phyloP scores from a whole-genome alignment of 225 moss, liverwort and hornwort species.

The Physcomitrium patens region DNA sequence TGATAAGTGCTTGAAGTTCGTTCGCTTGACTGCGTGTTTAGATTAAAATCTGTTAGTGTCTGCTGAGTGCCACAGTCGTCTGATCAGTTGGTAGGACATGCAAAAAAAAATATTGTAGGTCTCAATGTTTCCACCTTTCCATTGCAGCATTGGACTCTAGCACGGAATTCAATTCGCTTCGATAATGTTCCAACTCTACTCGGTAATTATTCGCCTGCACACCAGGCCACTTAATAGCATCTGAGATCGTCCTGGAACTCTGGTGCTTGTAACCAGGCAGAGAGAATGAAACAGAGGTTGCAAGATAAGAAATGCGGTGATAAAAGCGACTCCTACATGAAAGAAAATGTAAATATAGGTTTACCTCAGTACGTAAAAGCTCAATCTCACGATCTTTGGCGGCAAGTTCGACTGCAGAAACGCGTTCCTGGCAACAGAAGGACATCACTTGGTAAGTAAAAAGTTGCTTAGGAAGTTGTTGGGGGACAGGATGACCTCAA shows the following conservation, averaged over 20 bases:
- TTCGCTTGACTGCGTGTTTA: conserved; percentile 57
- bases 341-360: not conserved
- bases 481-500: not conserved
- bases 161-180: conserved; percentile 52
- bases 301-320: not conserved
- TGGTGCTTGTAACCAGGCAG: not conserved
- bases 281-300: not conserved
- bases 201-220: conserved; percentile 57
- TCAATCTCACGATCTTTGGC: conserved; percentile 58
- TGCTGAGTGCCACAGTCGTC: not conserved
- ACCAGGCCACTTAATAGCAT: not conserved
- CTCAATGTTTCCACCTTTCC: conserved; percentile 47
- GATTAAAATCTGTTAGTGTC: not conserved
- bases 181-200: conserved; percentile 62
- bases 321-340: too few relatives aligned
- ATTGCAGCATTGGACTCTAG: conserved; percentile 53
- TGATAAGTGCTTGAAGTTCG: conserved; percentile 53
- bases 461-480: not conserved
- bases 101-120: not conserved
- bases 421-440: not conserved
- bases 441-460: not conserved
- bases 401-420: conserved; percentile 47
- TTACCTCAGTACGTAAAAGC: conserved; percentile 67
- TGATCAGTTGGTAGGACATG: not conserved
- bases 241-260: not conserved